Percentiles rank a stretch among this genome's conserved stretches.
These are phyloP conservation scores for Ogataea corticis DNA, from an alignment of 805 yeast genomes.

Conservation along the genomic window DNA sequence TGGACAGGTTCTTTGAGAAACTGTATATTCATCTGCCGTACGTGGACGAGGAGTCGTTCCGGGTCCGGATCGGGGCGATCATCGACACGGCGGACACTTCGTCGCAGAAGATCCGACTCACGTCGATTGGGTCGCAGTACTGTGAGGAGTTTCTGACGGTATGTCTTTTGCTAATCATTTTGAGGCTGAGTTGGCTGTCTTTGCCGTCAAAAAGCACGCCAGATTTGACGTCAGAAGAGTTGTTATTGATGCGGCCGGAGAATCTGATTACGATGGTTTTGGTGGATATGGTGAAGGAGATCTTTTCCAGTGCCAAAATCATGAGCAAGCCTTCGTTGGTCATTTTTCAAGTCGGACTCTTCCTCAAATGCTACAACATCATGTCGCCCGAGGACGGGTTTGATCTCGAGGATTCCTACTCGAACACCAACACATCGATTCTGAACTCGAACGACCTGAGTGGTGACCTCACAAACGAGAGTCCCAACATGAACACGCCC, in stretches of 20 bases:
- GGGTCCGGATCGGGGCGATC: slow-evolving; percentile 42
- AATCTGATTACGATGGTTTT: slow-evolving; percentile 42
- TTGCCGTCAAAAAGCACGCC: slow-evolving; percentile 42
- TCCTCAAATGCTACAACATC: slow-evolving; percentile 53
- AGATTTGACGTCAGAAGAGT: slow-evolving; percentile 33
- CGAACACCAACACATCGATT: slow-evolving; percentile 25
- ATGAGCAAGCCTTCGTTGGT: slow-evolving; percentile 46
- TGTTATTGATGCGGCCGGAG: slow-evolving; percentile 39
- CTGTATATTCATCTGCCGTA: slow-evolving; percentile 68
- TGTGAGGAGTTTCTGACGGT: slow-evolving; percentile 48
- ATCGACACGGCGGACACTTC: slow-evolving; percentile 43
- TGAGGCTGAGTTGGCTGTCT: slow-evolving; percentile 58
- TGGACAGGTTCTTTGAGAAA: slow-evolving; percentile 58
- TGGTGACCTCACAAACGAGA: slow-evolving; percentile 36
- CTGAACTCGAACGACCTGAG: slow-evolving; percentile 36
- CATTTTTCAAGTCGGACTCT: slow-evolving; percentile 60
- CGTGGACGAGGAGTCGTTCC: slow-evolving; percentile 57
- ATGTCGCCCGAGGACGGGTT: slow-evolving; percentile 59
- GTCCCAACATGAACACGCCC: slow-evolving; percentile 38
- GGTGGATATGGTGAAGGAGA: slow-evolving; percentile 46
- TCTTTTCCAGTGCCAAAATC: slow-evolving; percentile 42
- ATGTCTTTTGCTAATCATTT: slow-evolving; percentile 52
- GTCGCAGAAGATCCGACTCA: slow-evolving; percentile 31
- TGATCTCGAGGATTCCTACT: slow-evolving; percentile 42
- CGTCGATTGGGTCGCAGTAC: slow-evolving; percentile 35